Base-by-base conservation (phyloP, 192 early-diverging fungal genomes). In the Mortierella antarctica region DNA sequence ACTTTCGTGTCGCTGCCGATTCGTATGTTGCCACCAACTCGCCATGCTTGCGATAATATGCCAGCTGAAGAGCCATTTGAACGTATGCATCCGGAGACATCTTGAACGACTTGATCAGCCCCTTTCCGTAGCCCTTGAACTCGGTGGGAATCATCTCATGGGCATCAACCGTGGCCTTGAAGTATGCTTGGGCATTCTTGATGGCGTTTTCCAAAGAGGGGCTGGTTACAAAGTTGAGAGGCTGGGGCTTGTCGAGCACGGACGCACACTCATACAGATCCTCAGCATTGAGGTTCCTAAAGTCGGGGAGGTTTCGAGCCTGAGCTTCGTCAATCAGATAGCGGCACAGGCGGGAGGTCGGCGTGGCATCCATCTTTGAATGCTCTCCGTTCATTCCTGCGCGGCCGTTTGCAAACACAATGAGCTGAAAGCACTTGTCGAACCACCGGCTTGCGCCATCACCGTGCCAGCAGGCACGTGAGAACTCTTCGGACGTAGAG, bases 401-500 rank as follows among this genome's bases (percentile, higher is more conserved):
- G 11, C 87, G 72, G 39, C 95, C 96, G 74, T 94, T 95, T 56
- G 89, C 89, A 70, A 92, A 91, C 46, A 95, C 84, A 31, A 88
- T 82, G n/a, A 95, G 67, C 14, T 83, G 89, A 57, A 93, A 76
- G 21, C 84, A 86, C 74, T 95, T 97, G 82, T 97, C 96, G 63
- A 93, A 95, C 96, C 96, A 97, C 5, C 96, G 86, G 73, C 96
- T 96, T 73, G 88, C 90, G 7, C 93, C 95, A 20, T 83, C 89
- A 20, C 93, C 91, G 84, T 94, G 93, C 94, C 94, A 93, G 85
- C 92, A 94, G 8, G 90, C 90, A 10, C 89, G 87, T 61, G 90
- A 88, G 20, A 93, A 87, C 71, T 95, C 92, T 42, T 93, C 89
- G 58, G 85, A 85, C 5, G 93, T 93, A 0, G 86, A 80, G n/a